Conservation (phyloP, 164 flowering plant genomes). For the Tinospora cordifolia region DNA sequence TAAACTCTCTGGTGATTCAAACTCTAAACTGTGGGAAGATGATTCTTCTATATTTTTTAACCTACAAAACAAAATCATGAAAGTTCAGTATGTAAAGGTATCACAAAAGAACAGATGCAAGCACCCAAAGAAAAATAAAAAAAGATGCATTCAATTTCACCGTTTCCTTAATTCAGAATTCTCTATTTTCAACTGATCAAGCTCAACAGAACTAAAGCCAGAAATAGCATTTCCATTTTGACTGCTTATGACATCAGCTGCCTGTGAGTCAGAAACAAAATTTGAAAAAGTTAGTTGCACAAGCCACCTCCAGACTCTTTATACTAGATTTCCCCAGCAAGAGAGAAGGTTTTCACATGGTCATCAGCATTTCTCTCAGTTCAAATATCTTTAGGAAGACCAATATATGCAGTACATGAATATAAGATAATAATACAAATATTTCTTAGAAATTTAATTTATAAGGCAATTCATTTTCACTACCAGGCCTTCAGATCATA, state of each 20-base stretch:
- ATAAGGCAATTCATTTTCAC: no score
- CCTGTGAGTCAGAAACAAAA: constrained; percentile 19
- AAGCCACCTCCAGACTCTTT: not conserved
- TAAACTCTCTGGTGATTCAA: constrained; percentile 43
- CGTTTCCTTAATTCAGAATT: constrained; percentile 41
- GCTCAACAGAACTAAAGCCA: constrained; percentile 11
- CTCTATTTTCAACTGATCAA: constrained; percentile 30
- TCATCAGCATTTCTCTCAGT: no score
- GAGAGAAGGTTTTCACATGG: no score
- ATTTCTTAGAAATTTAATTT: no score
- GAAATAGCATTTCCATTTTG: constrained; percentile 9
- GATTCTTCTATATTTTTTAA: constrained; percentile 38
- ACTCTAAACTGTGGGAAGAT: constrained; percentile 28
- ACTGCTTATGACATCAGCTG: constrained; percentile 9
- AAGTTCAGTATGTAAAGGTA: not conserved
- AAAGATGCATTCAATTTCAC: constrained; percentile 16
- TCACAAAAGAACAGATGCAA: not conserved
- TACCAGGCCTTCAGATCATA: no score
- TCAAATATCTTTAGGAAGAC: no score
- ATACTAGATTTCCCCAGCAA: not conserved
- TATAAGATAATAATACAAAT: no score
- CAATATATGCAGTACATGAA: no score
- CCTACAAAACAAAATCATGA: constrained; percentile 24
- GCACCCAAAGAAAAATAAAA: no score
- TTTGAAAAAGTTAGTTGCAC: not conserved